Conservation (phyloP, 1,284 basidiomycete species). For the Fistulina hepatica region DNA sequence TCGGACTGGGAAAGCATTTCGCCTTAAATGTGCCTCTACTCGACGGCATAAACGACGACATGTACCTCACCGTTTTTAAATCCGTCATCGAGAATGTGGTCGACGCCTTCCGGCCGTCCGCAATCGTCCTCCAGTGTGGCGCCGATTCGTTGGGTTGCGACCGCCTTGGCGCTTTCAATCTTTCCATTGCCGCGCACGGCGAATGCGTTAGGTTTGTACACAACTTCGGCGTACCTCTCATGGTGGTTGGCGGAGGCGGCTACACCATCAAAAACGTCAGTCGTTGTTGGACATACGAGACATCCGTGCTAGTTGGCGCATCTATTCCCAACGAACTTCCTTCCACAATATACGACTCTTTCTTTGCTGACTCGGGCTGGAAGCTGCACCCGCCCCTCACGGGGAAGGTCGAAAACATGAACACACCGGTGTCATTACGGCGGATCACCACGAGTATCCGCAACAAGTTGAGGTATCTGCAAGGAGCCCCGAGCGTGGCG, state of each 20-base stretch:
- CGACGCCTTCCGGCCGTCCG: constrained; percentile 77
- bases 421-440: constrained; percentile 74
- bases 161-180: constrained; percentile 92
- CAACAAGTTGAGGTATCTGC: constrained; percentile 88
- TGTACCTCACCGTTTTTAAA: constrained; percentile 93
- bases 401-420: constrained; percentile 87
- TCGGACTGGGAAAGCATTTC: constrained; percentile 86
- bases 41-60: constrained; percentile 96
- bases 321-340: constrained; percentile 82
- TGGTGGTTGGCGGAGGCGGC: constrained; percentile 91
- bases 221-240: constrained; percentile 80
- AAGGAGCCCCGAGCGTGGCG: constrained; percentile 91
- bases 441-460: constrained; percentile 78
- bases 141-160: constrained; percentile 95
- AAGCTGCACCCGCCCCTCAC: constrained; percentile 89
- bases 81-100: constrained; percentile 93
- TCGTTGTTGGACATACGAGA: constrained; percentile 99
- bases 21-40: constrained; percentile 91
- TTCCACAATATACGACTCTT: constrained; percentile 82
- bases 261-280: constrained; percentile 95
- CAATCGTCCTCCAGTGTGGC: constrained; percentile 95
- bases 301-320: constrained; percentile 83
- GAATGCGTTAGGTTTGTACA: constrained; percentile 97
- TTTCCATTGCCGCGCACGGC: constrained; percentile 98
- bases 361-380: constrained; percentile 87